These are phyloP conservation scores for Clathrus columnatus DNA, from an alignment of 768 basidiomycete genomes.

Conservation along the genomic window DNA sequence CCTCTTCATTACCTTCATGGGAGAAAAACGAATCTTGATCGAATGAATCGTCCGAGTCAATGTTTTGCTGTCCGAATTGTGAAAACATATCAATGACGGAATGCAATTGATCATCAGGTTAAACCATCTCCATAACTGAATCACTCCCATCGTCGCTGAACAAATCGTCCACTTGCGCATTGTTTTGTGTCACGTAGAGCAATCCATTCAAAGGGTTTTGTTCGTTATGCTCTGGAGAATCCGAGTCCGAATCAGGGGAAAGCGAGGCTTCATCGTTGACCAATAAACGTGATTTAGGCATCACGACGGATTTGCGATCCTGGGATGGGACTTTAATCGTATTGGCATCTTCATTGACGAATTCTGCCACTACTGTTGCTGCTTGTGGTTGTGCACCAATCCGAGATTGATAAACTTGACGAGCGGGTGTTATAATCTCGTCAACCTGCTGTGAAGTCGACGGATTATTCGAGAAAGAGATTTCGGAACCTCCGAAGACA, in stretches of 20 bases:
- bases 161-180: background rate
- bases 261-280: slow-evolving; percentile 20
- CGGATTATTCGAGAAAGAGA: slow-evolving; percentile 26
- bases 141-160: slow-evolving; percentile 7
- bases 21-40: too few relatives aligned
- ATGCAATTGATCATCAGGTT: background rate
- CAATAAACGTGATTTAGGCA: background rate
- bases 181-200: too few relatives aligned
- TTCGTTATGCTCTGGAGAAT: slow-evolving; percentile 41
- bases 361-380: background rate
- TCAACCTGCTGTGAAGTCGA: background rate
- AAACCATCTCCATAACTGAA: background rate
- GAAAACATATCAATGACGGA: background rate
- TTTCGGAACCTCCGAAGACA: slow-evolving; percentile 56
- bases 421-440: background rate
- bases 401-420: background rate
- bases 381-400: background rate
- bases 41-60: slow-evolving; percentile 5
- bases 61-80: background rate
- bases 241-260: slow-evolving; percentile 36
- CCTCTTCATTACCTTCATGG: slow-evolving; percentile 1
- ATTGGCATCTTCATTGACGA: too few relatives aligned
- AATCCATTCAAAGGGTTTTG: slow-evolving; percentile 56
- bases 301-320: too few relatives aligned
- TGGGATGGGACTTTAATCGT: too few relatives aligned